Evolutionary conservation across 768 basidiomycete genomes (phyloP).

Genomic region (Termitomyces sp.): DNA sequence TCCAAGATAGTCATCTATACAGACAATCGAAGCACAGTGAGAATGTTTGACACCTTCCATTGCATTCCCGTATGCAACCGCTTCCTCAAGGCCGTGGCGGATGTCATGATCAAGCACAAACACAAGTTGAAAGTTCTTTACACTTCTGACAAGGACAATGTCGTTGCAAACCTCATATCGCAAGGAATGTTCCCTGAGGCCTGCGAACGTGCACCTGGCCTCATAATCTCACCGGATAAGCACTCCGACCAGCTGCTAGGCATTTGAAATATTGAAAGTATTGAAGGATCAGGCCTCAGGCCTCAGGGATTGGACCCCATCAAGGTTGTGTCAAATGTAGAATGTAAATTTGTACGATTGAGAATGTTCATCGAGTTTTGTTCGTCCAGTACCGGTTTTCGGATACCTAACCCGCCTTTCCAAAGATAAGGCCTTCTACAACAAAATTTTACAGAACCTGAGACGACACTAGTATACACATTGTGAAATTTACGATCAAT

Average conservation of each 20-base stretch:
- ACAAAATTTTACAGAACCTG: neutral
- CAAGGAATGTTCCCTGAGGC: neutral
- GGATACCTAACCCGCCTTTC: too few species aligned
- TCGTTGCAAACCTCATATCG: neutral
- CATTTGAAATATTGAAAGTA: neutral
- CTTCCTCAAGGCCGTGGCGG: neutral
- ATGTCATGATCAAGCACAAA: neutral
- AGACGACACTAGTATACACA: slow-evolving; percentile 1
- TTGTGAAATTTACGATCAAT: neutral
- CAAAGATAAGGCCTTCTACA: neutral
- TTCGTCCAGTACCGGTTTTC: neutral
- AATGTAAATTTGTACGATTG: neutral
- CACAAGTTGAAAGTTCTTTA: neutral
- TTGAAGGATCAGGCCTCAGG: too few species aligned
- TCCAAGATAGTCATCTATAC: slow-evolving; percentile 2
- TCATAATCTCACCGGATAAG: neutral
- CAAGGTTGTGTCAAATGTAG: too few species aligned
- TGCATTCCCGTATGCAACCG: neutral
- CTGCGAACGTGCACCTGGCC: neutral
- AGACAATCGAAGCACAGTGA: neutral
- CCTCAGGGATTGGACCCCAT: neutral
- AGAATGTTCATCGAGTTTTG: neutral
- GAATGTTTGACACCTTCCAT: neutral
- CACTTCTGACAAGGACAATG: neutral
- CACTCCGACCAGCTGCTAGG: neutral